Base-by-base conservation (phyloP, 2,329 filamentous ascomycete genomes). In the Trichoderma citrinoviride region DNA sequence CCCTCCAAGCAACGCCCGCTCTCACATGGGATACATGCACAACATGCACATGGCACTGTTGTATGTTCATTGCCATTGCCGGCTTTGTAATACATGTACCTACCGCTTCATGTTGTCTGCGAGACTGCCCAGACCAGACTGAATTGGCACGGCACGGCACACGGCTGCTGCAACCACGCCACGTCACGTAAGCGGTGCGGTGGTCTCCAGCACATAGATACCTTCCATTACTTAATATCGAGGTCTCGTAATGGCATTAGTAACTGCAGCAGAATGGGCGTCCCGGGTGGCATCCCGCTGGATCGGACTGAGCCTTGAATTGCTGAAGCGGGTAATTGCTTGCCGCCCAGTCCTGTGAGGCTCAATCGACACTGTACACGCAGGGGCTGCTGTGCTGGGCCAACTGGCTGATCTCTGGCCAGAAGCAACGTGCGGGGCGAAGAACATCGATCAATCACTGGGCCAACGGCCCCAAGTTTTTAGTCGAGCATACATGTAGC, bases 101-200 rank as follows among this genome's bases (percentile, higher is more conserved):
- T n/a, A n/a, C n/a, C 1, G 12, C 29, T 33, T 2, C 2, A 33
- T 10, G 29, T 10, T 33, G 33, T 21, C 21, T 37, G 43, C 46
- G 23, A 37, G 41, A 64, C 27, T 41, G n/a, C n/a, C n/a, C n/a
- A n/a, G n/a, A n/a, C n/a, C n/a, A n/a, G 47, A 29, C 49, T 52
- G 49, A 14, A 52, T 52, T 52, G 27, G 49, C 49, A 52, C 49
- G 27, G 58, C 50, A 56, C 52, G 43, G 58, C 58, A 61, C 40
- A 63, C 55, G 49, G 60, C 25, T 63, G 50, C 60, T 46, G 60
- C 60, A 41, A 44, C 56, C 60, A 62, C 60, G 47, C 50, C 49
- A 55, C 60, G 49, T 47, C 49, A 47, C 60, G 50, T 63, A 63
- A 55, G 60, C 60, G 60, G 56, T 60, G 43, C 60, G 60, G 56